Evolutionary conservation across 441 rosid species (phyloP), one percentile per base, ranked within the genome.

Genomic region (Lepidium campestre): DNA sequence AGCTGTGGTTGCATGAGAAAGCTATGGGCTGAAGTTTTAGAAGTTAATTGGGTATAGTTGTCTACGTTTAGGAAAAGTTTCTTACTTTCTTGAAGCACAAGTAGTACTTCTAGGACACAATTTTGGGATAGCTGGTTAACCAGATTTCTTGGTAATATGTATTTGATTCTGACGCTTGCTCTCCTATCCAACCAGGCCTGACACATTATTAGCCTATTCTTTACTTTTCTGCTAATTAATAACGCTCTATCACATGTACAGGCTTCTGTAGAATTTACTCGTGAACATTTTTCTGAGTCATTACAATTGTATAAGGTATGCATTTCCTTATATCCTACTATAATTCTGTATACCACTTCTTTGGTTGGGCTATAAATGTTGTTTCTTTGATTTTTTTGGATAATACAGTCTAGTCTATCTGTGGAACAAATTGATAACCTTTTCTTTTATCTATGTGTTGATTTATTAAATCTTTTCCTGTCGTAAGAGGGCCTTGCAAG

Each of bases 201-300:
- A 35, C 49, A 8, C 31, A 50, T 19, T 50, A 65, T 39, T 39
- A 32, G 55, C 32, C n/a, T 64, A 1, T 68, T 65, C 53, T 65
- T 32, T 22, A 45, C 34, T 57, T 66, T 73, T 9, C 56, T 71
- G 48, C 48, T 39, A 66, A 53, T 54, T 37, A 64, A 17, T 36
- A 44, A 53, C 40, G 22, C 15, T 57, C 34, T 47, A 42, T 76
- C 39, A 18, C 67, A 23, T 82, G 65, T 78, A 72, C 81, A 91
- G 99, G 99, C 98, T 58, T 89, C 96, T 68, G 93, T 91, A 29
- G 97, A 94, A 79, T 94, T 85, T 78, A 84, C 83, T 34, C 86
- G 88, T 12, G 91, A 96, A 31, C 87, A 81, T 62, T 94, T 81
- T 82, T 74, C 81, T 40, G 99, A 94, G 66, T 91, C 99, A 15